Evolutionary conservation across 495 filamentous ascomycete genomes (phyloP).

Genomic region (Chaetomidium leptoderma): DNA sequence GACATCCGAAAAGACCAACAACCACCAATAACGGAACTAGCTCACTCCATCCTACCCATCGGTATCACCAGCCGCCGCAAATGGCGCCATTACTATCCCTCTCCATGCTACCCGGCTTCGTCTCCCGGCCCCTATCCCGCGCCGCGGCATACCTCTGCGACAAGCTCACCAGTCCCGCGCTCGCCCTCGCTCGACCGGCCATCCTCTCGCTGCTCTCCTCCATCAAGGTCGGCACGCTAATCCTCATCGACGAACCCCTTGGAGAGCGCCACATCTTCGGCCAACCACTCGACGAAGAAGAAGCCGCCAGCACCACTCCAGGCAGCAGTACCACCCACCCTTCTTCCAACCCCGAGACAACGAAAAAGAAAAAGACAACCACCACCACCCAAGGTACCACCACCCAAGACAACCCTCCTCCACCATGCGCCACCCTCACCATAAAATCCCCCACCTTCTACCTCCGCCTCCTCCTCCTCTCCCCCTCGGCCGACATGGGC

Average conservation of each 20-base stretch:
- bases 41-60: no score
- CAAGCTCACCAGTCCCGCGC: slow-evolving; percentile 36
- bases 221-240: slow-evolving; percentile 41
- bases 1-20: no score
- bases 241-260: slow-evolving; percentile 39
- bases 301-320: no score
- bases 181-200: slow-evolving; percentile 37
- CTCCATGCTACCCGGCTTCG: not conserved
- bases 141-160: slow-evolving; percentile 34
- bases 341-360: no score
- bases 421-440: slow-evolving; percentile 6
- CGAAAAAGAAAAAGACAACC: not conserved
- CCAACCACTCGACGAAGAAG: slow-evolving; percentile 23
- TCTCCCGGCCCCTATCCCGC: not conserved
- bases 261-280: slow-evolving; percentile 32
- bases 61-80: not conserved
- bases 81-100: not conserved
- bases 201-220: slow-evolving; percentile 40
- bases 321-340: slow-evolving; percentile 2
- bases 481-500: slow-evolving; percentile 72
- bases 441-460: slow-evolving; percentile 48
- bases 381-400: not conserved
- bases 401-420: not conserved
- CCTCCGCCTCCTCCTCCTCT: slow-evolving; percentile 59
- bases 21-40: no score